Percentiles rank a stretch among this genome's conserved stretches.
Evolutionary conservation across 768 basidiomycete genomes (phyloP).

Genomic region (Russula compacta): DNA sequence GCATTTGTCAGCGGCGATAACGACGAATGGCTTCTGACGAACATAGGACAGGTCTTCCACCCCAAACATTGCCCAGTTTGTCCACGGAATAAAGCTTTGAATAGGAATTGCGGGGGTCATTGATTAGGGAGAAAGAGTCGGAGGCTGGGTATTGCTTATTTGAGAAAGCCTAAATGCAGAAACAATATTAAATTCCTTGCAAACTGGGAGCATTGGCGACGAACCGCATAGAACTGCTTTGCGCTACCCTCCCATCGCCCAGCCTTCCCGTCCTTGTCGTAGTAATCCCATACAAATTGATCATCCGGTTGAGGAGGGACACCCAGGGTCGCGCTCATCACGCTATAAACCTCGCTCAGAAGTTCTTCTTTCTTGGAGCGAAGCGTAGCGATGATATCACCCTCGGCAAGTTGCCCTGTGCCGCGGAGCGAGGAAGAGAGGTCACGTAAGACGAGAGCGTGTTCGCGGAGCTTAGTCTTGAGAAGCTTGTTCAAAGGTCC

Average conservation of each 20-base stretch:
- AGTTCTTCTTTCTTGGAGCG: conserved; percentile 80
- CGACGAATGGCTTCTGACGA: conserved; percentile 25
- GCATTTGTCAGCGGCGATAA: neutral
- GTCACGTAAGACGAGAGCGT: conserved; percentile 70
- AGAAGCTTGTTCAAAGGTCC: conserved; percentile 66
- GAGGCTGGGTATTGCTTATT: conserved; percentile 28
- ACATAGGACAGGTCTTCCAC: conserved; percentile 79
- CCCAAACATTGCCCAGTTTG: conserved; percentile 89
- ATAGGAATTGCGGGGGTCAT: conserved; percentile 86
- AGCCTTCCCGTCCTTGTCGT: conserved; percentile 68
- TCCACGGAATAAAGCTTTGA: conserved; percentile 84
- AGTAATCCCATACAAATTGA: conserved; percentile 82
- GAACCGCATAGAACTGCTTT: conserved; percentile 58
- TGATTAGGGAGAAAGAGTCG: conserved; percentile 86
- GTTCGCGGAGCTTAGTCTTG: conserved; percentile 87
- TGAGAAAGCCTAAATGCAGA: conserved; percentile 19
- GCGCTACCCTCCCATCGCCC: conserved; percentile 75
- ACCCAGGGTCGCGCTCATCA: conserved; percentile 80
- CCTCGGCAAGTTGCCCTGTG: conserved; percentile 35
- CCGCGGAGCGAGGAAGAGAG: conserved; percentile 47
- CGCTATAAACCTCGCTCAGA: conserved; percentile 73
- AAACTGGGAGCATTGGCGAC: conserved; percentile 8
- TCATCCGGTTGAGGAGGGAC: conserved; percentile 69
- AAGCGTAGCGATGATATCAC: conserved; percentile 43
- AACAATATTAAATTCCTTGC: conserved; percentile 13